Conservation (phyloP, 176 grass and related monocot genomes). For the Bolboschoenus planiculmis region DNA sequence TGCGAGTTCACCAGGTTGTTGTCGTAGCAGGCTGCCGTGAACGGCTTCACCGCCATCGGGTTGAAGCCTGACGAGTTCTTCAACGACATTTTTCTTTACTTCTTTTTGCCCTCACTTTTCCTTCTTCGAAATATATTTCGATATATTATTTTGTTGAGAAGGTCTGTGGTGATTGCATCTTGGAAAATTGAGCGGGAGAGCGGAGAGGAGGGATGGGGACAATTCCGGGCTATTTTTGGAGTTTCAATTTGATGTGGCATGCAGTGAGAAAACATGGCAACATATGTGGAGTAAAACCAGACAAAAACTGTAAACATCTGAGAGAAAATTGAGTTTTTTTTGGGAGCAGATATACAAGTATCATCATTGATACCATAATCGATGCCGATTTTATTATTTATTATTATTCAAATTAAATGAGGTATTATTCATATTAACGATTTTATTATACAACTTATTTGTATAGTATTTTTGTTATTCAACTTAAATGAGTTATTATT, state of each 20-base stretch:
- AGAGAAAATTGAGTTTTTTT: neutral
- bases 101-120: neutral
- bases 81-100: neutral
- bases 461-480: too few relatives aligned
- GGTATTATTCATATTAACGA: too few relatives aligned
- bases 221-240: slow-evolving; percentile 1
- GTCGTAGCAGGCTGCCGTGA: slow-evolving; percentile 53
- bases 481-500: too few relatives aligned
- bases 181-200: neutral
- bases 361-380: too few relatives aligned
- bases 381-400: too few relatives aligned
- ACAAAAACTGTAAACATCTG: neutral
- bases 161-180: neutral
- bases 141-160: neutral
- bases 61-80: neutral
- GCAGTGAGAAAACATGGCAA: neutral
- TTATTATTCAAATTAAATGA: too few relatives aligned
- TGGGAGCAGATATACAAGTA: too few relatives aligned
- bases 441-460: too few relatives aligned
- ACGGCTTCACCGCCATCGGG: slow-evolving; percentile 43
- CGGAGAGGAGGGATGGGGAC: neutral
- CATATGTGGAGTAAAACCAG: neutral
- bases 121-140: neutral
- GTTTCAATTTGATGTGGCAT: neutral
- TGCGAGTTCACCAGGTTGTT: slow-evolving; percentile 72